Base-by-base conservation (phyloP, 108 stramenopile species). In the Mediolabrus comicus region DNA sequence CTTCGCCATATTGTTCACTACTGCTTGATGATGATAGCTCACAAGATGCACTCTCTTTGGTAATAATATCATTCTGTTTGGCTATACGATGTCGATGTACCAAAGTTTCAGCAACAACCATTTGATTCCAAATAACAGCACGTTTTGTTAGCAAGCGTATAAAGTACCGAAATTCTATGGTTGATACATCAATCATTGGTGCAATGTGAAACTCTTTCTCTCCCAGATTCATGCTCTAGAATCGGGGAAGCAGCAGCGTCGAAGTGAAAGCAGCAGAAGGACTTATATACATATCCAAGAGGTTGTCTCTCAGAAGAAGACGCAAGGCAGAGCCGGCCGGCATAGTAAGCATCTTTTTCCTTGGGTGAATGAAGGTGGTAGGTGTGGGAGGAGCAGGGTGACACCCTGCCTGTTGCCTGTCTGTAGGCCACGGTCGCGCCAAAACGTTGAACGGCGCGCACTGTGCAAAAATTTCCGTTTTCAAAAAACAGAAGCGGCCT, bases 161-260 rank as follows among this genome's bases (percentile, higher is more conserved):
- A 11, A 91, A 74, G 16, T 87, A 62, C 14, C 85, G 77, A 62
- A 91, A 91, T 68, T 91, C 87, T 13, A 84, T 77, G 9, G 72
- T 86, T 53, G 87, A 83, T 22, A 81, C 79, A 69, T 91, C 79
- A 12, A 91, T 64, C 90, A 91, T 91, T 41, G 90, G 90, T 3
- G 90, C 90, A 36, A 91, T 84, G 71, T 91, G 90, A 26, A 91
- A 83, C 76, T 83, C 80, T 67, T 91, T 91, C n/a, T n/a, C n/a
- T n/a, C n/a, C n/a, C n/a, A n/a, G n/a, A n/a, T n/a, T n/a, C n/a
- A n/a, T n/a, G n/a, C n/a, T n/a, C n/a, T n/a, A n/a, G n/a, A n/a
- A n/a, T n/a, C n/a, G n/a, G n/a, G n/a, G n/a, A n/a, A n/a, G n/a
- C n/a, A n/a, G n/a, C n/a, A n/a, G n/a, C n/a, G n/a, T n/a, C n/a